Evolutionary conservation across 2,329 filamentous ascomycete species (phyloP).

Genomic region (Epichloe coenophiala): DNA sequence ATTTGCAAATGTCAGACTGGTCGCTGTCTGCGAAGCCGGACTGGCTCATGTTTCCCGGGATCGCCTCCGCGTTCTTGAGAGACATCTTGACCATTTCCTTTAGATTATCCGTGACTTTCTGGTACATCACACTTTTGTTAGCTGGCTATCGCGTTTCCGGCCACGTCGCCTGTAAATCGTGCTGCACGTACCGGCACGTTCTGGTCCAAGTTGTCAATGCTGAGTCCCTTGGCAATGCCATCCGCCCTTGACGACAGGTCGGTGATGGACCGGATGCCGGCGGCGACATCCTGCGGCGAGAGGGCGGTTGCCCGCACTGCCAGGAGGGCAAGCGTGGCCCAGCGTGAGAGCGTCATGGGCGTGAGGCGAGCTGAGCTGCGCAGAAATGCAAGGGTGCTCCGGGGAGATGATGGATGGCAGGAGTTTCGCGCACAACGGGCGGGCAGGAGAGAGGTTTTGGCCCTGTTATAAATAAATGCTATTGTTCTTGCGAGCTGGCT

Average conservation of each 20-base stretch:
- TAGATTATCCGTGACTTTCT: background rate
- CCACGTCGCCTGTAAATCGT: background rate
- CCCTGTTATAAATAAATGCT: too few species aligned
- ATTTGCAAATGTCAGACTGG: slow-evolving; percentile 7
- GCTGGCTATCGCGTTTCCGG: background rate
- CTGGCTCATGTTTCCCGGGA: background rate
- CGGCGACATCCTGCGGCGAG: background rate
- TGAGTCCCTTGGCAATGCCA: slow-evolving; percentile 1
- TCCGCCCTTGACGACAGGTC: slow-evolving; percentile 5
- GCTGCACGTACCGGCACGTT: background rate
- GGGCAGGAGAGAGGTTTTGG: too few species aligned
- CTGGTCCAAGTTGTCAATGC: background rate
- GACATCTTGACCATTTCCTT: background rate
- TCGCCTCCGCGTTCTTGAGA: background rate
- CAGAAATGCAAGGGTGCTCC: too few species aligned
- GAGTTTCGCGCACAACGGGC: too few species aligned
- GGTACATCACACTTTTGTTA: background rate
- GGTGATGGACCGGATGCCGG: slow-evolving; percentile 1
- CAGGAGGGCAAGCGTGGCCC: background rate
- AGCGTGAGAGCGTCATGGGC: too few species aligned
- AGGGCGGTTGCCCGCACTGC: background rate
- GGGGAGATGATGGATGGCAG: too few species aligned
- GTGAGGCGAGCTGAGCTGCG: too few species aligned
- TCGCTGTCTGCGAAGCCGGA: slow-evolving; percentile 1
- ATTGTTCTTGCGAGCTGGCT: too few species aligned